These are phyloP conservation scores for Ogataea hybrid DNA, from an alignment of 1,139 yeast genomes.

Conservation along the genomic window DNA sequence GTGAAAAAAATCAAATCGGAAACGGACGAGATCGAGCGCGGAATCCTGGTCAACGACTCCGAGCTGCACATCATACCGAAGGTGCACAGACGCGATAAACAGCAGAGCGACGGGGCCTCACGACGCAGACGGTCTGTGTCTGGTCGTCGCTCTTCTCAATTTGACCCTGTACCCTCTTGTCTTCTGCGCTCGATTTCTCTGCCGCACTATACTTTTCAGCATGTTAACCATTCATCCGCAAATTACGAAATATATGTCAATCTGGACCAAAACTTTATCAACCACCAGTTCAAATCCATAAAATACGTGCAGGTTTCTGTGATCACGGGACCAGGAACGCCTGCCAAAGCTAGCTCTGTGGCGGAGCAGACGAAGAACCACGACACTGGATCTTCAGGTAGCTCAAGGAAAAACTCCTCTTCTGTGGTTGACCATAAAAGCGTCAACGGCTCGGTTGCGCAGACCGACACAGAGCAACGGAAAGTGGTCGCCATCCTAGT, in stretches of 20 bases:
- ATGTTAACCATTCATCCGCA: constrained; percentile 1
- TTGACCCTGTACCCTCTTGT: constrained; percentile 36
- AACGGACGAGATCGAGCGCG: constrained; percentile 37
- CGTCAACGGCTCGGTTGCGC: not conserved
- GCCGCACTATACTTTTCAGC: constrained; percentile 44
- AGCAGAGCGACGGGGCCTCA: constrained; percentile 16
- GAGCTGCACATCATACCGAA: constrained; percentile 87
- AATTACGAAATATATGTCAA: constrained; percentile 18
- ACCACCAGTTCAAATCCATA: constrained; percentile 34
- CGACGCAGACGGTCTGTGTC: constrained; percentile 36
- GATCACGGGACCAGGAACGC: constrained; percentile 49
- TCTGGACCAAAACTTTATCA: constrained; percentile 34
- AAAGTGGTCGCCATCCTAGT: constrained; percentile 56
- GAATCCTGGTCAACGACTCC: constrained; percentile 58
- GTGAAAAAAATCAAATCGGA: constrained; percentile 59
- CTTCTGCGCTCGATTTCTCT: constrained; percentile 55
- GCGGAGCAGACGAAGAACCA: constrained; percentile 1
- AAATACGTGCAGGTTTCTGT: constrained; percentile 60
- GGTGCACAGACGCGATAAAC: constrained; percentile 38
- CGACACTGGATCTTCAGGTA: constrained; percentile 7
- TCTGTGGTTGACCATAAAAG: constrained; percentile 1
- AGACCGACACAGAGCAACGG: constrained; percentile 34
- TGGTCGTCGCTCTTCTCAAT: constrained; percentile 31
- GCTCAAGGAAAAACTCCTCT: constrained; percentile 17
- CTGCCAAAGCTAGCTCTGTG: constrained; percentile 27